Base-by-base conservation (phyloP, 192 early-diverging fungal species). In the Pilaira anomala region DNA sequence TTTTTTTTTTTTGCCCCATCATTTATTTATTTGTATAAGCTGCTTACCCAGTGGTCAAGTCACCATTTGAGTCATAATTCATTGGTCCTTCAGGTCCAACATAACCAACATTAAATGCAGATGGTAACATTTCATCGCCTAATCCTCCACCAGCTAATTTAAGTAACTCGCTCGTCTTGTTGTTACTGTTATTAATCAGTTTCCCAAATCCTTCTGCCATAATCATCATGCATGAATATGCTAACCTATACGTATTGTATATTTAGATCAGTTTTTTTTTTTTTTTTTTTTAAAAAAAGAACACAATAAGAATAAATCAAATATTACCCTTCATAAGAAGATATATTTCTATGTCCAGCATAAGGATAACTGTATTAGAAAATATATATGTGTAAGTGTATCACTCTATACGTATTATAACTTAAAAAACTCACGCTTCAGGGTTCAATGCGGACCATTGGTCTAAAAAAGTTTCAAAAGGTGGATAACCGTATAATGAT, bases 181-280 rank as follows among this genome's bases (percentile, higher is more conserved):
- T 65, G 2, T 67, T 72, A 48, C 33, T 66, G n/a, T 74, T 75
- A 2, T 61, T 57, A 1, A 77, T 52, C 6, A 75, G 68, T 30
- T 69, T 65, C 8, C 70, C 67, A 53, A 81, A 81, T 3, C 74
- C 76, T 11, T 68, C 39, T 9, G 76, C 79, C 72, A 81, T 72
- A 1, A 75, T 67, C 76, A 76, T 76, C 76, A 81, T 81, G 42
- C 80, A 81, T 0, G 77, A 81, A 48, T 81, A 81, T 0, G 77
- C 80, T 48, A 78, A 62, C 2, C 77, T 80, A 64, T 46, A 9
- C 33, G n/a, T n/a, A n/a, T 16, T n/a, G 22, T 21, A 46, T 1
- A 5, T 12, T 7, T 11, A 57, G 19, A 40, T 36, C 33, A 12
- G 21, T n/a, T 6, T 21, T 4, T 22, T 58, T 13, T 8, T 12